Percentiles rank a stretch among this genome's conserved stretches.
Evolutionary conservation across 768 basidiomycete genomes (phyloP).

Genomic region (Panaeolus papilionaceus): DNA sequence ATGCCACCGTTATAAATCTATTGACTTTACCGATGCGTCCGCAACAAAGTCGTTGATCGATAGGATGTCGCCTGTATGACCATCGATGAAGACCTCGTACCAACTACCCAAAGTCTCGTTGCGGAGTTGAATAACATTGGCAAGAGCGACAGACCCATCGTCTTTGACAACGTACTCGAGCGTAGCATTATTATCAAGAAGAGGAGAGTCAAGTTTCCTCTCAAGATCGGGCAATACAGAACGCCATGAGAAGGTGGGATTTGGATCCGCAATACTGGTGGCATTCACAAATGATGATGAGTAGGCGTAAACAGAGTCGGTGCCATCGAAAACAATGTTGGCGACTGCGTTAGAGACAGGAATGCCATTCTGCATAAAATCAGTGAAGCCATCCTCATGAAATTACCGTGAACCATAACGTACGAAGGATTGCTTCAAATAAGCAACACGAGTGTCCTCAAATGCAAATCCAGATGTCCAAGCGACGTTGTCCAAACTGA

Average conservation of each 20-base stretch:
- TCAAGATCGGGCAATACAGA: constrained; percentile 43
- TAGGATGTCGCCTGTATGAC: constrained; percentile 53
- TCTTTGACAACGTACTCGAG: constrained; percentile 47
- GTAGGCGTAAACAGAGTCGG: constrained; percentile 36
- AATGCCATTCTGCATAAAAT: constrained; percentile 35
- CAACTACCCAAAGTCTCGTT: constrained; percentile 44
- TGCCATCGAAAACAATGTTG: constrained; percentile 40
- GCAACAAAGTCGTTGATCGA: constrained; percentile 57
- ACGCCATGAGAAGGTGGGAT: constrained; percentile 40
- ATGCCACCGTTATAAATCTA: constrained; percentile 25
- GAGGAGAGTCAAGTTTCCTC: constrained; percentile 41
- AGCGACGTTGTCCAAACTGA: constrained; percentile 20
- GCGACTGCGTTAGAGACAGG: constrained; percentile 41
- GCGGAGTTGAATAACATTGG: constrained; percentile 42
- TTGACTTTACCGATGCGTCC: constrained; percentile 41
- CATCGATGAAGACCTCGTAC: constrained; percentile 64
- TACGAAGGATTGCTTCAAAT: constrained; percentile 33
- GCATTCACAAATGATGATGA: constrained; percentile 40
- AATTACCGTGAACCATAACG: background rate
- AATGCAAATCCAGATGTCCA: constrained; percentile 28
- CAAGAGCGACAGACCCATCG: constrained; percentile 43
- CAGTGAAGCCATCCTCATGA: background rate
- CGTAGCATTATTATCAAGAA: constrained; percentile 45
- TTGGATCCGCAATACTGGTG: constrained; percentile 40
- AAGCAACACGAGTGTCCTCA: constrained; percentile 29